Evolutionary conservation across 2,329 filamentous ascomycete genomes (phyloP), one percentile per base, ranked within the genome.

Genomic region (Clarireedia paspali): DNA sequence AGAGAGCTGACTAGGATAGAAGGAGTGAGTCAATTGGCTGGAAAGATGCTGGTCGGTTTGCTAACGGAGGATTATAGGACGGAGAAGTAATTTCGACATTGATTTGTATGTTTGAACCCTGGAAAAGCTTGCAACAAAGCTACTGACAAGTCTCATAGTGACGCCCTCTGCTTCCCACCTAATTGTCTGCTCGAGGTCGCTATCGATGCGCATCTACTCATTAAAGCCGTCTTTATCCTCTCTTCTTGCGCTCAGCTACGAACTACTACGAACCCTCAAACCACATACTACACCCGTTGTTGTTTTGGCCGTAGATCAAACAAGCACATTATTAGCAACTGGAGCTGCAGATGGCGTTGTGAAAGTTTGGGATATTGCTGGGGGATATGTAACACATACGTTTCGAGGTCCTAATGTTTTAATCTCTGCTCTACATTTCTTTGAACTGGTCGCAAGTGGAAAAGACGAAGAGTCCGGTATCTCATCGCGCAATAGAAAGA

Each of bases 321-420:
- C 91, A 1, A 88, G 91, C 66, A 95, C 92, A 2, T 76, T 99
- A 12, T 78, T 99, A 45, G 94, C 91, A 15, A 97, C 92, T 15
- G 94, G 95, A 60, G 89, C 89, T 49, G 91, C 94, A 3, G 94
- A 99, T 68, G 94, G 94, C 24, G 83, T 88, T 0, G 89, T 97
- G 65, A 99, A 99, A 71, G 86, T 99, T 52, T 99, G 92, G 92
- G 94, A 99, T 72, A 90, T 99, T 58, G 78, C 80, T 50, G 89
- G 86, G 46, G 94, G 94, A 23, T 97, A 88, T 71, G 84, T 91
- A 34, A 99, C 95, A 27, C 94, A 99, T 72, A 96, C 90, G 0
- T 95, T 99, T 71, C 88, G 92, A 63, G 91, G 91, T 1, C 92
- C 95, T 56, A 91, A 91, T 58, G 91, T 94, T 9, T 80, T 99